Evolutionary conservation across 129 eudicot species (phyloP), one percentile per base, ranked within the genome.

Genomic region (Chrysanthemum lavandulifolium): DNA sequence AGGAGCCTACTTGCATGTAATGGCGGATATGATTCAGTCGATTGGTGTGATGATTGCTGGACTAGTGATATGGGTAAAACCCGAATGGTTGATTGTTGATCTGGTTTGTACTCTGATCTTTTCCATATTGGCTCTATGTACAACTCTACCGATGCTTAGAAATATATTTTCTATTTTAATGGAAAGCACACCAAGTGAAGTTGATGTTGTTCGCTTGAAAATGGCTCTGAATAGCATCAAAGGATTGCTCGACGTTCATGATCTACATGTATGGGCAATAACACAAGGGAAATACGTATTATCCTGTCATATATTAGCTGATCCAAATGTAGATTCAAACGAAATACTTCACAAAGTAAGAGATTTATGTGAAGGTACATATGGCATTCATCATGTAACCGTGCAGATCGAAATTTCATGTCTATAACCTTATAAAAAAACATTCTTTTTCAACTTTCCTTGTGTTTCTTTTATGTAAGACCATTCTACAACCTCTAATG

Each of bases 261-360:
- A 90, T 80, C 82, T 90, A 62, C 94, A 87, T 81, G 84, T 90
- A 49, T 90, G 97, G 97, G 79, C 91, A 4, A 82, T 90, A 40
- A 90, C 91, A 3, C 59, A 71, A 14, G 97, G 97, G 29, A 85
- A 87, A 78, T 27, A 57, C 68, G 87, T 79, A 50, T 50, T 90
- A 78, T 65, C 81, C 55, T 87, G 94, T 69, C 94, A 90, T 80
- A 73, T 83, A 73, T 31, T 56, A 57, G 79, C 73, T 50, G 91
- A 82, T 60, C 59, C 80, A 15, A 82, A 79, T 56, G 83, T 69
- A 1, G 51, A 67, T 49, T 23, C 64, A 59, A 21, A 10, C 27
- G 33, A 59, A 59, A 21, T 58, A 16, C 72, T 90, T 68, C 78
- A 48, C 25, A 58, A 47, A 47, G 70, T 85, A 68, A 83, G 68